Evolutionary conservation across 1,284 basidiomycete species (phyloP), one percentile per base, ranked within the genome.

Genomic region (Sporisorium exsertum): DNA sequence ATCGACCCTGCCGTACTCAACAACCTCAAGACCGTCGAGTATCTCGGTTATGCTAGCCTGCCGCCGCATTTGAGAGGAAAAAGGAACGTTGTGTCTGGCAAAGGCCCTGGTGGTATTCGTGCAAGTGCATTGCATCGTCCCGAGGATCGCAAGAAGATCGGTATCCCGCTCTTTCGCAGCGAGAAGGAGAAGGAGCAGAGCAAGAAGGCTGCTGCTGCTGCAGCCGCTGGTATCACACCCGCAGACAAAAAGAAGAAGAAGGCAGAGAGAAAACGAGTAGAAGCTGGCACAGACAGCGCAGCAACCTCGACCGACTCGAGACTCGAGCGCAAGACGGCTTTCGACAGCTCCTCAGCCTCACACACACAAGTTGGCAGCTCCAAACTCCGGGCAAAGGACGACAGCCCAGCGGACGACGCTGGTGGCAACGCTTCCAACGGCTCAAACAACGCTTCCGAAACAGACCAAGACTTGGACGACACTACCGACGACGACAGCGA

Each of bases 1-100:
- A 92, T 98, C 64, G 94, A 96, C 6, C 87, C 89, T 6, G 90
- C 92, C 72, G 89, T 98, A 18, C 85, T 95, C 50, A 88, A 88
- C 47, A 89, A 90, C 1, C 93, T 97, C 89, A 94, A 92, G 84
- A 90, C 89, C 74, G 93, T 94, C 71, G 95, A 96, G 82, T 93
- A 92, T 74, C 89, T 97, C 35, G 93, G 92, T 7, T 98, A 96
- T 85, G 94, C 94, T 1, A 81, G 90, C 6, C 88, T 94, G 50
- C 95, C 94, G 0, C 92, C 91, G 81, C 94, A 94, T 78, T 88
- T 94, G 47, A 90, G 90, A 76, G 94, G 93, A 0, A 90, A 91
- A 77, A 89, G 95, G 43, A 97, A 97, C 83, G 89, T 93, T 68
- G 89, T 92, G 8, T 84, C 87, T 13, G 87, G 88, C 27, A 64